Base-by-base conservation (phyloP, 192 early-diverging fungal species). In the Coemansia sp. region DNA sequence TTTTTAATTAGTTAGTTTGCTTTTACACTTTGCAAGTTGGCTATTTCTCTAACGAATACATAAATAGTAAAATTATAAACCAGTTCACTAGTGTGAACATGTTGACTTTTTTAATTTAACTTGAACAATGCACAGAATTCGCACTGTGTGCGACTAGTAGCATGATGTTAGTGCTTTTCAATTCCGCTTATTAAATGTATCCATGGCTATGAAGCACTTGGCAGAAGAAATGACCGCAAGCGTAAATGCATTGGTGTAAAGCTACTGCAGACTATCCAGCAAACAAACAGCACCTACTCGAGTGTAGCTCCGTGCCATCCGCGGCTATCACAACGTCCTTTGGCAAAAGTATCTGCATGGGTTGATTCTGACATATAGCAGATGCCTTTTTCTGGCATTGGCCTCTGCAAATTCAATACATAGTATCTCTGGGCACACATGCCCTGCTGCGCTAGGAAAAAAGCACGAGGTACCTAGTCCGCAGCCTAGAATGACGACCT, bases 401-500 rank as follows among this genome's bases (percentile, higher is more conserved):
- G 90, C 82, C 52, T 98, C 90, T 5, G 85, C 82, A 58, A 93
- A 95, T 63, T 98, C 95, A 22, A 97, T 80, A 97, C 95, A 80
- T 91, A 88, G 66, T 89, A 96, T 51, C 72, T 57, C 2, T 15
- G 29, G 0, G 39, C 38, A 14, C 43, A 1, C 23, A 50, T 19
- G 0, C 39, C 38, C n/a, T 63, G 15, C 46, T 83, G 86, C 75
- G 88, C 85, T 38, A 90, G 71, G 14, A 81, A 51, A n/a, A 64
- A 96, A 95, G 52, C 86, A 96, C 17, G 93, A 80, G 0, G 96
- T 96, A 55, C 97, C 96, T 38, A 86, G 87, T 2, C 96, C 96
- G 5, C 91, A 90, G 11, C 96, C 96, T 6, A 97, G 55, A 0
- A 82, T 79, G 0, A 98, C 86, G 33, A 98, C 85, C 61, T 98